Percentiles rank a stretch among this genome's conserved stretches.
These are phyloP conservation scores for Suillus brevipes DNA, from an alignment of 768 basidiomycete genomes.

Conservation along the genomic window DNA sequence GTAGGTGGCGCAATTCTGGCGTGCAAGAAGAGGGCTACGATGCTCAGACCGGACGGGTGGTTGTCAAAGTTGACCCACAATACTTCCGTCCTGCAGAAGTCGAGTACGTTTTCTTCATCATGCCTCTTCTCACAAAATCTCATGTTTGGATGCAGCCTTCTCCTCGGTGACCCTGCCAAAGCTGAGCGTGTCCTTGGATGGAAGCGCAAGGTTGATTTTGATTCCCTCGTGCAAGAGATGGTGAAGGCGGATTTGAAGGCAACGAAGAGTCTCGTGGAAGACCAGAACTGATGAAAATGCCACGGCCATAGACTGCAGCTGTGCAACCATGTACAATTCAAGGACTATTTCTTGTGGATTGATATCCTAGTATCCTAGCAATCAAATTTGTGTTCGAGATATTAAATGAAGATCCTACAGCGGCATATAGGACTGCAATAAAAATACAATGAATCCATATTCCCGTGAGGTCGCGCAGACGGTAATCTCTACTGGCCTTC, in stretches of 20 bases:
- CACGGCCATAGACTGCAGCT: neutral
- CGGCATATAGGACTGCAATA: neutral
- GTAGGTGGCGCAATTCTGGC: constrained; percentile 78
- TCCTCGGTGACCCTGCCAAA: constrained; percentile 87
- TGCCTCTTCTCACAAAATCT: neutral
- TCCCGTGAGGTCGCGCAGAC: neutral
- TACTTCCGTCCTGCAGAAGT: constrained; percentile 98
- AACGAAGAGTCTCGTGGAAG: constrained; percentile 71
- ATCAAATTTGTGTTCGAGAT: neutral
- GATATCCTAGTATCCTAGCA: neutral
- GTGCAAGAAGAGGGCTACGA: constrained; percentile 78
- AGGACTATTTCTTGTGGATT: constrained; percentile 5
- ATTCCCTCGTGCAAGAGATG: constrained; percentile 89
- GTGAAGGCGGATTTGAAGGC: constrained; percentile 79
- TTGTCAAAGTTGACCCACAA: constrained; percentile 83
- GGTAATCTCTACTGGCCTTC: neutral
- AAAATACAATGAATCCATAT: neutral
- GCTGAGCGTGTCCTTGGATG: constrained; percentile 87
- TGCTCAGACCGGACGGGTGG: constrained; percentile 59
- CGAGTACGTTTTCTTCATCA: constrained; percentile 57
- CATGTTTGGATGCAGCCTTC: constrained; percentile 48
- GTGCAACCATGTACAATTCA: neutral
- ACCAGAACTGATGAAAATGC: constrained; percentile 61
- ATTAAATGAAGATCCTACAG: neutral
- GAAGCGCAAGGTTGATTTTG: constrained; percentile 85